Evolutionary conservation across 352 stramenopile species (phyloP).

Genomic region (Aphanomyces stellatus): DNA sequence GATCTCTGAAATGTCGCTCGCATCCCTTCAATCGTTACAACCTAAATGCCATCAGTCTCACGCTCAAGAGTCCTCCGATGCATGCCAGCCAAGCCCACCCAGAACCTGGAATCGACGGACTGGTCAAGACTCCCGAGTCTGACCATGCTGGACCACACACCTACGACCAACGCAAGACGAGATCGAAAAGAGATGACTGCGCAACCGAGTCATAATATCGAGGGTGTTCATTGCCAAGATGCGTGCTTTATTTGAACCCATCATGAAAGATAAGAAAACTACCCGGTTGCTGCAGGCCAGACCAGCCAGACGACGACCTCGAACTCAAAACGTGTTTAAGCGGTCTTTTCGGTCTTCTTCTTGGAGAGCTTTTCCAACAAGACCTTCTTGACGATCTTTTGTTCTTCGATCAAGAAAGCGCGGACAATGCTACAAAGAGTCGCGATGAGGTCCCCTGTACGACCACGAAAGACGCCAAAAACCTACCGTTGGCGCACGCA

Average conservation of each 20-base stretch:
- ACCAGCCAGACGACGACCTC: neutral
- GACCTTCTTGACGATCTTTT: constrained; percentile 99
- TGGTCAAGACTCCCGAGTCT: too few relatives aligned
- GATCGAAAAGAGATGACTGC: too few relatives aligned
- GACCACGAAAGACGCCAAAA: neutral
- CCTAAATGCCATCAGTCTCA: too few relatives aligned
- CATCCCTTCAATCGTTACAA: too few relatives aligned
- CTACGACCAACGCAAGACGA: too few relatives aligned
- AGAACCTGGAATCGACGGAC: too few relatives aligned
- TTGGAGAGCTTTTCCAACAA: constrained; percentile 92
- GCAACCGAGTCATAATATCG: too few relatives aligned
- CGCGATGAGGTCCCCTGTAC: neutral
- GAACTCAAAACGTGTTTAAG: constrained; percentile 26
- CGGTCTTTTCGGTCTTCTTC: constrained; percentile 47
- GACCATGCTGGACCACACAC: too few relatives aligned
- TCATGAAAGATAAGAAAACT: constrained; percentile 17
- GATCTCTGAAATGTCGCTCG: too few relatives aligned
- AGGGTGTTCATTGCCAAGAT: constrained; percentile 8
- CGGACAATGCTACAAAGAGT: constrained; percentile 82
- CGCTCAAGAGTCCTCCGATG: too few relatives aligned
- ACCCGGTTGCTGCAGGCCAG: constrained; percentile 18
- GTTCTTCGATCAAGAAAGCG: constrained; percentile 99
- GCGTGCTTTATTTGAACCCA: constrained; percentile 19
- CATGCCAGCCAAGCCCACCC: too few relatives aligned
- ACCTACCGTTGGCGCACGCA: constrained; percentile 89